Conservation (phyloP, 2,329 filamentous ascomycete species). For the Cytospora mali region DNA sequence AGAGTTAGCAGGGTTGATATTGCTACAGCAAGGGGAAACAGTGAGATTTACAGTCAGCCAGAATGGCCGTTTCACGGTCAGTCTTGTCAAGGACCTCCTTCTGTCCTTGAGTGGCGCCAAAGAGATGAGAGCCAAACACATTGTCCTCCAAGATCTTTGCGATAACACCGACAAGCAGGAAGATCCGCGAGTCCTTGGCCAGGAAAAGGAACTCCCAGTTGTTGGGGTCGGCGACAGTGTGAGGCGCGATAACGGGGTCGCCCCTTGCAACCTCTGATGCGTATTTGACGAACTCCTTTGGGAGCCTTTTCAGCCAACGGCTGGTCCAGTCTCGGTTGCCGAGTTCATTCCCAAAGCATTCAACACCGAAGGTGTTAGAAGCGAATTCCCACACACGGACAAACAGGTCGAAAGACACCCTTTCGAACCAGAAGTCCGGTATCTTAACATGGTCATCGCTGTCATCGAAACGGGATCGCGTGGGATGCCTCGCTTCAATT, state of each 20-base stretch:
- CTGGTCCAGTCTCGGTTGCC: conserved; percentile 16
- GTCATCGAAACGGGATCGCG: conserved; percentile 1
- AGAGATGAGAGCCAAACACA: conserved; percentile 44
- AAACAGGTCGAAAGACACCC: conserved; percentile 20
- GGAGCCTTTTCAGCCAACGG: conserved; percentile 17
- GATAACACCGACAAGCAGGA: conserved; percentile 42
- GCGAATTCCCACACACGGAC: conserved; percentile 25
- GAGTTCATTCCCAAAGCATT: not conserved
- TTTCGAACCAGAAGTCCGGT: conserved; percentile 26
- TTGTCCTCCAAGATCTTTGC: conserved; percentile 42
- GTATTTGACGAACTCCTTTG: conserved; percentile 21
- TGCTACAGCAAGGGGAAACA: not conserved
- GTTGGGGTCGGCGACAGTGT: not conserved
- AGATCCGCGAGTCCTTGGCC: conserved; percentile 25
- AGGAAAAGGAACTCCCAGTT: conserved; percentile 26
- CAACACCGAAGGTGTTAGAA: conserved; percentile 19
- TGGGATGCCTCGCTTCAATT: conserved; percentile 5
- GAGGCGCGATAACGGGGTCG: conserved; percentile 6
- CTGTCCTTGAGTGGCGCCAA: conserved; percentile 40
- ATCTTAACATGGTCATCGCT: conserved; percentile 18
- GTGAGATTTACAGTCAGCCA: conserved; percentile 13
- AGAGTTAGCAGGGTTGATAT: not conserved
- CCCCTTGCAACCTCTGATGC: conserved; percentile 26
- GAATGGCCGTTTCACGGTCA: conserved; percentile 8
- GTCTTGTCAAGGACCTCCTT: conserved; percentile 34